These are phyloP conservation scores for Neurospora sp. DNA, from an alignment of 495 filamentous ascomycete species.

Conservation along the genomic window DNA sequence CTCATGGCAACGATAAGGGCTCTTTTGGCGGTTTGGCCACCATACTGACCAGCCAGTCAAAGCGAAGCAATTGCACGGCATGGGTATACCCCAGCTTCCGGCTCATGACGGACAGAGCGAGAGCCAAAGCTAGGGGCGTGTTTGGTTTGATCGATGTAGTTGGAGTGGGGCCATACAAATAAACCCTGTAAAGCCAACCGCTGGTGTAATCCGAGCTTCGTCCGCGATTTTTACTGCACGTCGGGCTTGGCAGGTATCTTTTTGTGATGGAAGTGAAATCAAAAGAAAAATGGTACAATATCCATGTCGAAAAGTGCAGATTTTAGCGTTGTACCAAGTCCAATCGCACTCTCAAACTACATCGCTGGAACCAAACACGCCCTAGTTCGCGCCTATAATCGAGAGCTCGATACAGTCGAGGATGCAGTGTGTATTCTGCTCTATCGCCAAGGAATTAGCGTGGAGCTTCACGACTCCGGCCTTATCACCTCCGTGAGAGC, in stretches of 20 bases:
- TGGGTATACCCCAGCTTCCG: slow-evolving; percentile 12
- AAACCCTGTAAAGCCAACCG: no score
- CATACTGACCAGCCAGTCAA: slow-evolving; percentile 5
- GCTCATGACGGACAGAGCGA: slow-evolving; percentile 15
- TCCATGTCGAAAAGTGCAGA: no score
- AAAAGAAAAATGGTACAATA: no score
- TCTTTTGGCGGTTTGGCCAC: not conserved
- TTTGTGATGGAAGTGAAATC: no score
- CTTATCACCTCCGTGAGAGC: not conserved
- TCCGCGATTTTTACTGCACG: no score
- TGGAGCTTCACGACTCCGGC: not conserved
- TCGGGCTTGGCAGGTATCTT: no score
- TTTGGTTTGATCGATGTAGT: no score
- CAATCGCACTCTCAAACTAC: no score
- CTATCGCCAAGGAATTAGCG: not conserved
- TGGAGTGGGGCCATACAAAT: no score
- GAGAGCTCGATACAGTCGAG: not conserved
- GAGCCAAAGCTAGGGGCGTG: slow-evolving; percentile 12
- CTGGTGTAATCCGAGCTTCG: no score
- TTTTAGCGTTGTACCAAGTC: no score
- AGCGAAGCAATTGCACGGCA: slow-evolving; percentile 9
- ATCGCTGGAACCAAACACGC: no score
- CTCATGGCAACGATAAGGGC: not conserved
- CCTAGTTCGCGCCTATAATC: slow-evolving; percentile 12
- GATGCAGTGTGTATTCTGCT: not conserved